Conservation (phyloP, 2,329 filamentous ascomycete genomes). For the Diaporthe sp. region DNA sequence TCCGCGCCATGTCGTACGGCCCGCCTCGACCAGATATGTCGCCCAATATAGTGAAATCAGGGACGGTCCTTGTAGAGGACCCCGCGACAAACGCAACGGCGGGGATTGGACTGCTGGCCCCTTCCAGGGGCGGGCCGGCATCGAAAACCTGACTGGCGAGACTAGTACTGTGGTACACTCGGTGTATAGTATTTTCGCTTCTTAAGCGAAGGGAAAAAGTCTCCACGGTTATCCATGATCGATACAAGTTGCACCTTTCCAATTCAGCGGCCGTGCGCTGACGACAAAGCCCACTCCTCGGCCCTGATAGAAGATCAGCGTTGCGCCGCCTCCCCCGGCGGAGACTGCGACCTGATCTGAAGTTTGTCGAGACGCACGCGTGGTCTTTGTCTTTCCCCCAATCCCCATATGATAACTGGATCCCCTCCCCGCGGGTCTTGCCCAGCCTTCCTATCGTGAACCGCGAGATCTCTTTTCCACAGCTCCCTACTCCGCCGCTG, state of each 20-base stretch:
- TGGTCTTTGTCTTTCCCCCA: neutral
- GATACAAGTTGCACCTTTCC: conserved; percentile 9
- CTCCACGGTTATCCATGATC: neutral
- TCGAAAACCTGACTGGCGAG: neutral
- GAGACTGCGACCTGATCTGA: neutral
- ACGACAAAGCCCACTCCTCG: conserved; percentile 1
- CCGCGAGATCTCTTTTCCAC: neutral
- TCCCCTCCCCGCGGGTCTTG: neutral
- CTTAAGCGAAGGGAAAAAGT: conserved; percentile 2
- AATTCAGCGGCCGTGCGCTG: neutral
- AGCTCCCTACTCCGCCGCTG: neutral
- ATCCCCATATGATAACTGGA: conserved; percentile 6
- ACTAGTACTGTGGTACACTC: neutral
- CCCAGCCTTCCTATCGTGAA: neutral
- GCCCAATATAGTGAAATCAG: neutral
- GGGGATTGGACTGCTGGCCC: neutral
- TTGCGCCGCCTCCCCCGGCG: neutral
- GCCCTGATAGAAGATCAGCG: conserved; percentile 1
- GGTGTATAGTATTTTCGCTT: neutral
- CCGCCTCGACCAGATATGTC: neutral
- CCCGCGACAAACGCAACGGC: neutral
- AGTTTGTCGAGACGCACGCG: neutral
- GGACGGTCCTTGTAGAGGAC: neutral
- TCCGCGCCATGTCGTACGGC: conserved; percentile 11
- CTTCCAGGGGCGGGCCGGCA: conserved; percentile 16